A percentile compares a stretch with the other conserved stretches of the same genome.
Conservation (phyloP, 2,329 filamentous ascomycete genomes). For the Fusarium penzigii region DNA sequence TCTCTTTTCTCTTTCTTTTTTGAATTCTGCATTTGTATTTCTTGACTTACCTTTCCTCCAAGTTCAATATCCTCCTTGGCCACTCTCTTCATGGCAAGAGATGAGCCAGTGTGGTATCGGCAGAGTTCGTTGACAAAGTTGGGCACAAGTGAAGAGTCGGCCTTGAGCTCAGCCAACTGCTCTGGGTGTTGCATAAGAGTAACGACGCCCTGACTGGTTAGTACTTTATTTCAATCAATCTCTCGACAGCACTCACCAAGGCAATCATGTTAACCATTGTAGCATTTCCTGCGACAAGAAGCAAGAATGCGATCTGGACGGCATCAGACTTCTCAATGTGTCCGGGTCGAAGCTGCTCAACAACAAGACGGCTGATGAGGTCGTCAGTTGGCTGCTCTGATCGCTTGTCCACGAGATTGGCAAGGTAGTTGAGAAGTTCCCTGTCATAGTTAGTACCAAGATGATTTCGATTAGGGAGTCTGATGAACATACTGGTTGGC, state of each 20-base stretch:
- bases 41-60: constrained; percentile 37
- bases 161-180: constrained; percentile 43
- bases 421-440: constrained; percentile 47
- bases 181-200: constrained; percentile 45
- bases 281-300: constrained; percentile 53
- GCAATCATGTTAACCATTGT: constrained; percentile 55
- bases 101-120: constrained; percentile 48
- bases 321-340: constrained; percentile 42
- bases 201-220: constrained; percentile 39
- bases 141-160: constrained; percentile 37
- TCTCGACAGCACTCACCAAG: constrained; percentile 31
- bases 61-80: constrained; percentile 48
- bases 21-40: background rate
- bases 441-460: constrained; percentile 20
- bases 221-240: background rate
- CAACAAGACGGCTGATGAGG: constrained; percentile 46
- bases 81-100: constrained; percentile 48
- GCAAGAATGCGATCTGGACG: constrained; percentile 49
- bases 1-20: background rate
- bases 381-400: constrained; percentile 43
- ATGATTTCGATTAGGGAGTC: background rate
- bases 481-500: constrained; percentile 41
- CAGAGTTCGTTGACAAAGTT: constrained; percentile 51
- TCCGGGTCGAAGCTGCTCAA: constrained; percentile 42
- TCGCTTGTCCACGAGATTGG: constrained; percentile 42